Percentiles rank a stretch among this genome's conserved stretches.
These are phyloP conservation scores for Solanum hybrid DNA, from an alignment of 305 asterid genomes.

Conservation along the genomic window DNA sequence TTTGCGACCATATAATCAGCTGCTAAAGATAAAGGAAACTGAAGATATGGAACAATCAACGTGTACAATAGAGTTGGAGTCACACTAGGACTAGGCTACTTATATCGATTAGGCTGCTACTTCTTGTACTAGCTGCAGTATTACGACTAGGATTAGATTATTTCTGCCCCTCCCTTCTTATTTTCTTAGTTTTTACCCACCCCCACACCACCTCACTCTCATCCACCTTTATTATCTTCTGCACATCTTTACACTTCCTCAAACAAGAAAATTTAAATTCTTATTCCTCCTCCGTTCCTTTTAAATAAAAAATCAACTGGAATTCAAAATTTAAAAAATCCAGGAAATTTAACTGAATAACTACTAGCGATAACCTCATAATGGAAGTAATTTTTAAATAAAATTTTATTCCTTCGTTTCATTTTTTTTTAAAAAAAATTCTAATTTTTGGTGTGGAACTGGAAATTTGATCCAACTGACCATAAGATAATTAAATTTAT, in stretches of 20 bases:
- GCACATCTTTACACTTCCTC: neutral
- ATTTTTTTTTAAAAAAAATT: no score
- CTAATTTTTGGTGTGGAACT: neutral
- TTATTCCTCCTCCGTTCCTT: neutral
- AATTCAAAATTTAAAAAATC: no score
- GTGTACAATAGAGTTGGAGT: no score
- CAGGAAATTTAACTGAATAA: neutral
- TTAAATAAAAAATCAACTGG: neutral
- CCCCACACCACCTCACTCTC: neutral
- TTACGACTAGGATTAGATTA: no score
- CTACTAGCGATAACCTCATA: neutral
- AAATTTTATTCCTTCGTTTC: neutral
- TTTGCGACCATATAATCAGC: neutral
- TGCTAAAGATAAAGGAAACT: neutral
- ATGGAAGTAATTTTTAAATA: neutral
- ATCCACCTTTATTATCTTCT: neutral
- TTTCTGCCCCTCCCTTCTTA: neutral
- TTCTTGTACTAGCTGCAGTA: no score
- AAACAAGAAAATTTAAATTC: neutral
- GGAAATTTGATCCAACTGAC: neutral
- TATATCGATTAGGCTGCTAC: no score
- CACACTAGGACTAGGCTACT: neutral
- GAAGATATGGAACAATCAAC: neutral
- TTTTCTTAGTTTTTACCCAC: neutral
- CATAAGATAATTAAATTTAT: neutral